Base-by-base conservation (phyloP, 352 stramenopile species). In the Discostella stelligera region DNA sequence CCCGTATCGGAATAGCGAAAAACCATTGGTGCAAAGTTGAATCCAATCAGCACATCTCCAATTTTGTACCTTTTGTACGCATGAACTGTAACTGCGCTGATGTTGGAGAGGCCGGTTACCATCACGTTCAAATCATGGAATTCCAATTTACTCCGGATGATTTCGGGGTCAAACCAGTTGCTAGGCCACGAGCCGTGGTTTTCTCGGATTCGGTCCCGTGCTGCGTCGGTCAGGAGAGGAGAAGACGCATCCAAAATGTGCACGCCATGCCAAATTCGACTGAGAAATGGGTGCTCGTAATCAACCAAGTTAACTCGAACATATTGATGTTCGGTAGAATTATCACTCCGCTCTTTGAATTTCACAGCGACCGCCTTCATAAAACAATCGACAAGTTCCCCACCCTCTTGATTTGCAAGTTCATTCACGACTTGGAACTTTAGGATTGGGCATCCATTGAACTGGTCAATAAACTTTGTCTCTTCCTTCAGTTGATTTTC, bases 251-350 rank as follows among this genome's bases (percentile, higher is more conserved):
- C 80, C 13, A 90, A 64, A 18, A 88, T 68, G 46, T 91, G 86
- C 7, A 77, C 67, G 20, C 71, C 86, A 27, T 88, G 41, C 86
- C 86, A 91, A 21, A 88, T 72, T 41, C 78, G 63, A 48, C 85
- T 85, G 65, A 91, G 87, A 59, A 89, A 91, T 11, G 86, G 86
- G 70, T 91, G 86, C 16, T 87, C 81, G 44, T 66, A 74, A 39
- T 79, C 71, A 30, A 79, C 71, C 23, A 79, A 50, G 50, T 79
- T 73, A 4, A 74, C 63, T 13, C 71, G 71, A 66, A 79, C 64
- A 49, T 70, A 70, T 39, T 79, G 71, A 67, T 56, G 69, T 18
- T 79, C 62, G 10, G 63, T 70, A 46, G 69, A 61, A 32, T 46
- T 61, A 30, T 49, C 71, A 37, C 30, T 58, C 7, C 52, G 32